phyloP scores from a whole-genome alignment of 208 protist species.

The Leishmania major region DNA sequence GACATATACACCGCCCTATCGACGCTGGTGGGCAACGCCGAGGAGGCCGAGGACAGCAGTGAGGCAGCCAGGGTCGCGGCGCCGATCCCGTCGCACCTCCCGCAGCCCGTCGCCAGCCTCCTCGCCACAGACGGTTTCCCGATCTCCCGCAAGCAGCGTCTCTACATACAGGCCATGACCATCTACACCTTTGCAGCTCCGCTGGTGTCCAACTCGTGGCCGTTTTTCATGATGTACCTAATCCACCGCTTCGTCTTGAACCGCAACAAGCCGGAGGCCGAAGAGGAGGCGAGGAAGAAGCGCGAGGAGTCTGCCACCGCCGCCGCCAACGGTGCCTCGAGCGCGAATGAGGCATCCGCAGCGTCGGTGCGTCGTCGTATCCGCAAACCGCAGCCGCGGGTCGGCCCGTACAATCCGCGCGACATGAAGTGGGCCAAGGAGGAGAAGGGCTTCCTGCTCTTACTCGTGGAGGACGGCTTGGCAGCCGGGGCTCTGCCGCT shows the following conservation, averaged over 20 bases:
- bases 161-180: constrained; percentile 47
- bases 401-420: constrained; percentile 39
- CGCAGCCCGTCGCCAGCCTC: constrained; percentile 37
- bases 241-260: constrained; percentile 57
- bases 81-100: constrained; percentile 12
- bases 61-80: neutral
- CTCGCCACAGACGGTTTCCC: constrained; percentile 53
- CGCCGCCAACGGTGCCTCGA: neutral
- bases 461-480: constrained; percentile 44
- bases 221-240: constrained; percentile 83
- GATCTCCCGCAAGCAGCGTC: constrained; percentile 50
- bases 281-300: constrained; percentile 8
- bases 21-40: constrained; percentile 25
- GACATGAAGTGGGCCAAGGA: constrained; percentile 64
- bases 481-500: constrained; percentile 35
- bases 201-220: constrained; percentile 45
- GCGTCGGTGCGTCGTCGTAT: constrained; percentile 26
- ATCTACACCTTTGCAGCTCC: constrained; percentile 48
- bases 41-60: constrained; percentile 2
- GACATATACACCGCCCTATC: constrained; percentile 41
- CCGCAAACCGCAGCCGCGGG: constrained; percentile 31
- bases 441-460: constrained; percentile 72
- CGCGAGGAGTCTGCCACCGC: constrained; percentile 4
- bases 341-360: neutral
- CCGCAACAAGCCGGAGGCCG: constrained; percentile 30